Base-by-base conservation (phyloP, 2,329 filamentous ascomycete species). In the Botrytis galanthina region DNA sequence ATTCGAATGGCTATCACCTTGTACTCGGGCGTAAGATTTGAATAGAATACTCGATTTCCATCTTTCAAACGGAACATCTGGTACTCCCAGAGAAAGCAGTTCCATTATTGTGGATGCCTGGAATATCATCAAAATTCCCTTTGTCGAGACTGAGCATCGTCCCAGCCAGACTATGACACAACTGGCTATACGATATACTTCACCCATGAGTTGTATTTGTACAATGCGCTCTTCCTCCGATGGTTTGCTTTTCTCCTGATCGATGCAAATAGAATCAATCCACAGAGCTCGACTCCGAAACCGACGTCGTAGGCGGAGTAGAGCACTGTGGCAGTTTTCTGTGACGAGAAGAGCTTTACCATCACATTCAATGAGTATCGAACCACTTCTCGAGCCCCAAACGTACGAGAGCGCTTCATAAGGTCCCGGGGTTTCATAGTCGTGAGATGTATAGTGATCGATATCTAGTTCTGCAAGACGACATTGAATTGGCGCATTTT, bases 51-150 rank as follows among this genome's bases (percentile, higher is more conserved):
- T 20, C 26, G 22, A 2, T 22, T 8, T 48, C 8, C 20, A 48
- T 48, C 0, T 48, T 4, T 22, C 1, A 3, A 26, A 10, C 2
- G 4, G 10, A 26, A 26, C 0, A 48, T 10, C 3, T 26, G 20
- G 20, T 48, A 12, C 2, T 48, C 22, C 26, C 9, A 26, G 2
- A 48, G 3, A 0, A 1, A 26, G 1, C 8, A 48, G 9, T 5
- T 26, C 0, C 26, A 51, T 6, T 3, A n/a, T n/a, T 51, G 48
- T 4, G 4, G 10, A 4, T 51, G 10, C 26, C 22, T 12, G 22
- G 14, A 51, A 10, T 51, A 51, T 51, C 48, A 2, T 26, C 22
- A 51, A 14, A n/a, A 1, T 51, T n/a, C 1, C 4, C 10, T 4
- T 51, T 10, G 22, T 51, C 48, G 54, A 57, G 54, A 57, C 54